A percentile compares a stretch with the other conserved stretches of the same genome.
Evolutionary conservation across 129 eudicot species (phyloP).

Genomic region (Escallonia rubra): DNA sequence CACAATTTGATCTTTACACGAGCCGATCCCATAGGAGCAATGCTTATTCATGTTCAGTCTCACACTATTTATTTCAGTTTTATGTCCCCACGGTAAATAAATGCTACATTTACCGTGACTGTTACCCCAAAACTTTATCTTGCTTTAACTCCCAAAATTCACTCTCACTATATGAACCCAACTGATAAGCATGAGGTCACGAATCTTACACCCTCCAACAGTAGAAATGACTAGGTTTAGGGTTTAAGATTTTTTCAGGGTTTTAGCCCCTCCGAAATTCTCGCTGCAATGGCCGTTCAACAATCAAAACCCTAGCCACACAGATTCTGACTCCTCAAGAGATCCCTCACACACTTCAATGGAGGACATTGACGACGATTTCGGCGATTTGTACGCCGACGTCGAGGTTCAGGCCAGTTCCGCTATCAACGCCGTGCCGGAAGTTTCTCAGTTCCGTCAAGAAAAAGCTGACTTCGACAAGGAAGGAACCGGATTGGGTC

Average conservation of each 20-base stretch:
- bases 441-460: constrained; percentile 3
- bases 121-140: too few species aligned
- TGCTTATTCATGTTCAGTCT: too few species aligned
- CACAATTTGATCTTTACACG: too few species aligned
- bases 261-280: constrained; percentile 5
- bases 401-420: constrained; percentile 64
- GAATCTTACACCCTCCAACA: too few species aligned
- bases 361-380: constrained; percentile 59
- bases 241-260: constrained; percentile 35
- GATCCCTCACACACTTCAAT: constrained; percentile 7
- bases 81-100: too few species aligned
- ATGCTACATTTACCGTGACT: too few species aligned
- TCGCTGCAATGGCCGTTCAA: background rate
- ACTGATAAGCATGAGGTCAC: background rate
- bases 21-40: too few species aligned
- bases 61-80: too few species aligned
- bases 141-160: too few species aligned
- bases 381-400: constrained; percentile 77
- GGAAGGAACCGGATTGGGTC: background rate
- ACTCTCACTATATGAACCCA: background rate
- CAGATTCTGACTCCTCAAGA: background rate
- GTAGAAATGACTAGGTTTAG: background rate
- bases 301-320: constrained; percentile 9
- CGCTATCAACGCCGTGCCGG: constrained; percentile 36
- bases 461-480: background rate